Evolutionary conservation across 164 flowering plant genomes (phyloP).

Genomic region (Cinnamomum micranthum): DNA sequence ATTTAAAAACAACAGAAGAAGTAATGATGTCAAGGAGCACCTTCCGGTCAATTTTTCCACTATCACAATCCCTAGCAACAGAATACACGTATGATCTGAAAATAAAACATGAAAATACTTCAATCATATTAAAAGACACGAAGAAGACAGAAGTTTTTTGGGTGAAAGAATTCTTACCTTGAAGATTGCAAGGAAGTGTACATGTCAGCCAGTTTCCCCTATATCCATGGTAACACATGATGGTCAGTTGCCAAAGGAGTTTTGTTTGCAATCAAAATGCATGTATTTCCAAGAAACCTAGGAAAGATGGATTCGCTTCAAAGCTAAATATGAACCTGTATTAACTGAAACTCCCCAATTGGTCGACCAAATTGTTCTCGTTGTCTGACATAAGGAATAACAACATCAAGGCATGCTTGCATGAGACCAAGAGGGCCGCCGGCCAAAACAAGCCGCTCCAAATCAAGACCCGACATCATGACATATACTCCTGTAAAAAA

Average conservation of each 20-base stretch:
- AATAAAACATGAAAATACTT: background rate
- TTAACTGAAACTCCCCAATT: conserved; percentile 91
- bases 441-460: conserved; percentile 97
- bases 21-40: conserved; percentile 25
- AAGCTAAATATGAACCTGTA: conserved; percentile 63
- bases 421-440: conserved; percentile 94
- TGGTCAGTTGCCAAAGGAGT: conserved; percentile 4
- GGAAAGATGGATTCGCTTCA: conserved; percentile 6
- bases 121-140: background rate
- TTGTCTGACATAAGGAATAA: conserved; percentile 85
- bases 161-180: conserved; percentile 40
- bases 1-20: background rate
- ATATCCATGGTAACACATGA: conserved; percentile 20
- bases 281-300: background rate
- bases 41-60: conserved; percentile 74
- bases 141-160: background rate
- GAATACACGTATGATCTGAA: conserved; percentile 90
- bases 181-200: conserved; percentile 94
- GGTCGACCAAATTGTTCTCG: conserved; percentile 94
- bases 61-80: conserved; percentile 94
- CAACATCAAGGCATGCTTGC: conserved; percentile 96
- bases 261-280: background rate
- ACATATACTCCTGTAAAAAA: conserved; percentile 83
- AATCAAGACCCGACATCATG: conserved; percentile 95
- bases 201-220: conserved; percentile 99